Base-by-base conservation (phyloP, 2,329 filamentous ascomycete species). In the Botrytis byssoidea region DNA sequence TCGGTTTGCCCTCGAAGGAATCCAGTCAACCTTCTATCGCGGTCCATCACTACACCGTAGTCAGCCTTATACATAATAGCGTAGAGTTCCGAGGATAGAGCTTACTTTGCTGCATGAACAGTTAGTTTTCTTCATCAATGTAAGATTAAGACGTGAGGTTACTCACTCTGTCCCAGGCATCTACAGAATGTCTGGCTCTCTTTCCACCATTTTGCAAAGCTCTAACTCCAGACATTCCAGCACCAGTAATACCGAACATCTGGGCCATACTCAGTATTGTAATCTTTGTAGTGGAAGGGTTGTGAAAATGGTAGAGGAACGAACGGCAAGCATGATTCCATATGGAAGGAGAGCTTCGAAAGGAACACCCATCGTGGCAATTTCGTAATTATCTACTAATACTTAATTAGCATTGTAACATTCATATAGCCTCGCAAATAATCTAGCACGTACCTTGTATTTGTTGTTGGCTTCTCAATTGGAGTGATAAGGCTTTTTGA, bases 281-380 rank as follows among this genome's bases (percentile, higher is more conserved):
- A 29, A 35, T 22, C 72, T 59, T 40, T 59, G 32, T 66, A 18
- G 35, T 48, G 55, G 63, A 70, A 55, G 37, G 71, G 44, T 35
- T 12, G 35, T 22, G 9, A 29, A 14, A 9, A 61, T 63, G 71
- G 37, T 59, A 48, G 73, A 74, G 70, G 65, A 46, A 80, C 82
- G 74, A 76, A 84, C 83, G 72, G 75, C 76, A 72, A 83, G 73
- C 78, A 83, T 83, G 78, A 84, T 82, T 68, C 77, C 83, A 77
- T 83, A 84, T 10, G 83, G 83, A 73, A 84, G 64, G 74, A 84
- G 81, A 74, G 82, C 78, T 80, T 84, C 83, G 76, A 83, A 84
- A 55, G 83, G 83, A 71, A 84, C 81, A 76, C 81, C 81, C 83
- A 84, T 84, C 68, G 75, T 81, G 78, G 73, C 71, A 71, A 73